Evolutionary conservation across 192 early-diverging fungal genomes (phyloP), one percentile per base, ranked within the genome.

Genomic region (Backusella circina): DNA sequence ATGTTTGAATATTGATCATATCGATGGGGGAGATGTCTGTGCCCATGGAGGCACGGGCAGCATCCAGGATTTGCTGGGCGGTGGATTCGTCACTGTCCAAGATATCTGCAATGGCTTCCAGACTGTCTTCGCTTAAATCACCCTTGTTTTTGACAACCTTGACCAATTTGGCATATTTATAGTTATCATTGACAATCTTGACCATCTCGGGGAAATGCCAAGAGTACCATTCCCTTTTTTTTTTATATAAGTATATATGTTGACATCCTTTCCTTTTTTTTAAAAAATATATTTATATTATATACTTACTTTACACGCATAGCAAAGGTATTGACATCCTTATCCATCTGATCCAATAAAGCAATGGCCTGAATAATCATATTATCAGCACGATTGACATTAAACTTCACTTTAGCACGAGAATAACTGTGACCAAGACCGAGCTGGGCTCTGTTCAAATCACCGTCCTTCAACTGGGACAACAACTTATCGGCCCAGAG

Each of bases 141-240:
- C 85, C 81, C 87, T 99, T 99, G 91, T 98, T 97, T 83, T 92
- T 90, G 83, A 99, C 95, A 35, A 92, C 82, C 86, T 94, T 93
- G 74, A 90, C 92, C 70, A 98, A 90, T 72, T 91, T 91, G 75
- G 98, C 97, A 75, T 93, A 99, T 79, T 90, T 88, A 80, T 89
- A 90, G 81, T 97, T 97, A 87, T 99, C 97, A 77, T 85, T 87
- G 76, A 98, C 91, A 78, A 99, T 96, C 87, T 97, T 97, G 83
- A 95, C 91, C 67, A 99, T 84, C 88, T 99, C 97, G 38, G 98
- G 98, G 89, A 99, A 99, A 83, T 99, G 98, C 97, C 97, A 99
- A 71, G 93, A 93, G 86, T 99, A 99, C 98, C 98, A 99, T 86
- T 99, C 98, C 76, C 95, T 95, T 36, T 21, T 13, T 41, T 16